A percentile compares a stretch with the other conserved stretches of the same genome.
phyloP scores from a whole-genome alignment of 2,329 filamentous ascomycete genomes.

The Xylaria hypoxylon region DNA sequence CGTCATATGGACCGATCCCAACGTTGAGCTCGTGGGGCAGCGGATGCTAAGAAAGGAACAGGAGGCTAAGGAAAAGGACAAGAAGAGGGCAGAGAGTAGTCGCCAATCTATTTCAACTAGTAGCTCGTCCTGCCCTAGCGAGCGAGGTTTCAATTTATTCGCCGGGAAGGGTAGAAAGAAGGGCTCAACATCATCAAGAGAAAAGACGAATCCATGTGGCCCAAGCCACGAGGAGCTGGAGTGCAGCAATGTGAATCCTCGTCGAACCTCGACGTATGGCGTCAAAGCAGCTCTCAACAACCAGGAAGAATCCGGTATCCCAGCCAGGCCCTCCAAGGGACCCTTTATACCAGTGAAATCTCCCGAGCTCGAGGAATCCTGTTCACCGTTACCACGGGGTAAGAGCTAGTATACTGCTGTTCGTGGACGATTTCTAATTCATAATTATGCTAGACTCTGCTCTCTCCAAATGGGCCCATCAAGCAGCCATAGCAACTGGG shows the following conservation, averaged over 20 bases:
- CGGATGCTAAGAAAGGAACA: slow-evolving; percentile 62
- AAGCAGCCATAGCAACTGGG: slow-evolving; percentile 49
- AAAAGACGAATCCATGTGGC: slow-evolving; percentile 27
- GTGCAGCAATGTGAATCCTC: slow-evolving; percentile 33
- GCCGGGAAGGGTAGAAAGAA: slow-evolving; percentile 55
- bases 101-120: slow-evolving; percentile 57
- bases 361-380: slow-evolving; percentile 38
- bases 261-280: slow-evolving; percentile 43
- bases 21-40: slow-evolving; percentile 65
- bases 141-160: slow-evolving; percentile 59
- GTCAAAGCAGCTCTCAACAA: slow-evolving; percentile 45
- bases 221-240: slow-evolving; percentile 17
- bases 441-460: slow-evolving; percentile 55
- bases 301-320: slow-evolving; percentile 40
- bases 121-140: slow-evolving; percentile 59
- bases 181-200: slow-evolving; percentile 41
- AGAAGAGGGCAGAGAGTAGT: slow-evolving; percentile 47
- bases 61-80: slow-evolving; percentile 53
- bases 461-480: slow-evolving; percentile 59
- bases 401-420: slow-evolving; percentile 23
- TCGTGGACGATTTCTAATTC: not conserved
- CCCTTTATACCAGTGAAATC: slow-evolving; percentile 38
- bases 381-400: slow-evolving; percentile 54
- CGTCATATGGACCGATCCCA: slow-evolving; percentile 68
- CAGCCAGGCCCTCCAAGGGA: slow-evolving; percentile 40